Conservation (phyloP, 129 eudicot species). For the Chrysanthemum seticuspe region DNA sequence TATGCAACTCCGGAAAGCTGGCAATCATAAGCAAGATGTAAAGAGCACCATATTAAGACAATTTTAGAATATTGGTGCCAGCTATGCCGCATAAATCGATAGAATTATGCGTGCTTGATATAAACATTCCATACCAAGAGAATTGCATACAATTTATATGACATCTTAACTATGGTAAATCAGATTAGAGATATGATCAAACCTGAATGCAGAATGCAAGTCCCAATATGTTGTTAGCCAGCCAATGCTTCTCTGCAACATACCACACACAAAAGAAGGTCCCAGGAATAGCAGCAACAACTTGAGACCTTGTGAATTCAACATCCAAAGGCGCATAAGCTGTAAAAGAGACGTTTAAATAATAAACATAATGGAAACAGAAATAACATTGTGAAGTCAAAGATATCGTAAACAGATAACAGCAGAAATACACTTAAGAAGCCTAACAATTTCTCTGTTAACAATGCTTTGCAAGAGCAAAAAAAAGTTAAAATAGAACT, state of each 20-base stretch:
- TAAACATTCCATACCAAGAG: too few relatives aligned
- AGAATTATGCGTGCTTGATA: too few relatives aligned
- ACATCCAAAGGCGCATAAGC: slow-evolving; percentile 72
- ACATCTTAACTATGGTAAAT: background rate
- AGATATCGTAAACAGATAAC: slow-evolving; percentile 4
- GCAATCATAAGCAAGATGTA: background rate
- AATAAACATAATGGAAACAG: slow-evolving; percentile 12
- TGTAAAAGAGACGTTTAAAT: slow-evolving; percentile 11
- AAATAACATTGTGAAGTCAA: background rate
- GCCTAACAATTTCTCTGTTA: background rate
- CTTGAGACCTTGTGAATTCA: slow-evolving; percentile 93
- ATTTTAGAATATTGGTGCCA: too few relatives aligned
- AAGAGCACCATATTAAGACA: too few relatives aligned
- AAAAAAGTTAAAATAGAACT: background rate
- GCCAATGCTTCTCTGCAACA: slow-evolving; percentile 98
- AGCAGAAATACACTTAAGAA: slow-evolving; percentile 7
- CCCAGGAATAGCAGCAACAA: slow-evolving; percentile 93
- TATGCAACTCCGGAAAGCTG: background rate
- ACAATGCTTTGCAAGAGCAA: slow-evolving; percentile 7
- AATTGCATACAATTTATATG: too few relatives aligned
- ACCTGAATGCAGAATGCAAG: slow-evolving; percentile 99
- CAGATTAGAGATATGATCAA: slow-evolving; percentile 8
- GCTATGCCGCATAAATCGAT: too few relatives aligned
- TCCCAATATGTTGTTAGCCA: slow-evolving; percentile 91
- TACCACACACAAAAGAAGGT: slow-evolving; percentile 96